A percentile compares a stretch with the other conserved stretches of the same genome.
phyloP scores from a whole-genome alignment of 768 basidiomycete species.

The Boletus rubropictus region DNA sequence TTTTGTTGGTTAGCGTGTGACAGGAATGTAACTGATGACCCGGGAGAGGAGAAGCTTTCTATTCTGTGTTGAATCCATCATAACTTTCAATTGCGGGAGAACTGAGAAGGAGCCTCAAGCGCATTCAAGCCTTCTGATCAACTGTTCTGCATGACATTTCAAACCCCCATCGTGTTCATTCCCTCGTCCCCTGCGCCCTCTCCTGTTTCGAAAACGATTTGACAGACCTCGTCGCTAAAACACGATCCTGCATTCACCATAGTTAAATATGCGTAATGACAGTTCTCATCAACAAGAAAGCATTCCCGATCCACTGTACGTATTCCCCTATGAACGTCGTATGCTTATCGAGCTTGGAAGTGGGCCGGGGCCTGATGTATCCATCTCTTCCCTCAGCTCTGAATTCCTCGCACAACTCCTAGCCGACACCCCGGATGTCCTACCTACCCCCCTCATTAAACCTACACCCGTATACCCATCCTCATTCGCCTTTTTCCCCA shows the following conservation, averaged over 20 bases:
- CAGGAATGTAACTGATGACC: neutral
- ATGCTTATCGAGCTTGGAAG: neutral
- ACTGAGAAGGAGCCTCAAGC: neutral
- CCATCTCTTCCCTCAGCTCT: slow-evolving; percentile 1
- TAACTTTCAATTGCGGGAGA: neutral
- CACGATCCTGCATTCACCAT: neutral
- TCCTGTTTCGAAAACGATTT: neutral
- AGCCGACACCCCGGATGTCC: neutral
- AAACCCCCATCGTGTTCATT: neutral
- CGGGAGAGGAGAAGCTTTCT: too few species aligned
- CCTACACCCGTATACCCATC: neutral
- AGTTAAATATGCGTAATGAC: slow-evolving; percentile 1
- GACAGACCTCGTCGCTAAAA: neutral
- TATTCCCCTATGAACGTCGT: neutral
- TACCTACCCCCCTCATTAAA: neutral
- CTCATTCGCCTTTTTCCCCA: neutral
- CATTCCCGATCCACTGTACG: slow-evolving; percentile 10
- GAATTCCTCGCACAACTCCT: slow-evolving; percentile 13
- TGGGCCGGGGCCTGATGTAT: neutral
- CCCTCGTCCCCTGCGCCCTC: neutral
- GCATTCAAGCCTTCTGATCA: neutral
- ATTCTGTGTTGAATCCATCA: neutral
- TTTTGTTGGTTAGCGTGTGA: neutral
- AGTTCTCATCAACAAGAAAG: neutral
- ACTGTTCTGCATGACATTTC: neutral